A percentile compares a stretch with the other conserved stretches of the same genome.
Evolutionary conservation across 345 rosid genomes (phyloP).

Genomic region (Camelina sativa): DNA sequence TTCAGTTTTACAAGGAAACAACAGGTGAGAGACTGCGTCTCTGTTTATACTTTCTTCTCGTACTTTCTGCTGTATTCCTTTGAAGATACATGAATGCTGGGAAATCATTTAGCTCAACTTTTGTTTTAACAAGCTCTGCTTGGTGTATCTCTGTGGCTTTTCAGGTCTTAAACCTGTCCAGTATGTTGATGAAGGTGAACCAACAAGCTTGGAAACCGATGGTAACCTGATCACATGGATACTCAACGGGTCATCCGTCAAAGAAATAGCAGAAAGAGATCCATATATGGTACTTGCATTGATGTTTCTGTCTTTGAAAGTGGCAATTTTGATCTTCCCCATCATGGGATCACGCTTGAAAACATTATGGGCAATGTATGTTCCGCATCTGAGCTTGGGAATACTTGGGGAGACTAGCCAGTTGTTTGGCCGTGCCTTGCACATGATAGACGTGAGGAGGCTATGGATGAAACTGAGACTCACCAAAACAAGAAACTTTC

Average conservation of each 20-base stretch:
- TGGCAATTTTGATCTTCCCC: constrained; percentile 55
- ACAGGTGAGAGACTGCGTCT: constrained; percentile 56
- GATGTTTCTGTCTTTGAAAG: constrained; percentile 62
- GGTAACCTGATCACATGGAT: constrained; percentile 46
- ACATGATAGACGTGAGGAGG: constrained; percentile 84
- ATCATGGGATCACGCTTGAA: constrained; percentile 53
- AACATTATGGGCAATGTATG: constrained; percentile 60
- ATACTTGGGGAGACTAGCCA: constrained; percentile 87
- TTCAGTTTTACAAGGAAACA: constrained; percentile 69
- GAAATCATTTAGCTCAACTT: background rate
- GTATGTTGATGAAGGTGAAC: constrained; percentile 49
- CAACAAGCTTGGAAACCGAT: constrained; percentile 28
- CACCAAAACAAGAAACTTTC: constrained; percentile 79
- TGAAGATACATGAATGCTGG: constrained; percentile 1
- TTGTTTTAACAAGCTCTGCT: constrained; percentile 12
- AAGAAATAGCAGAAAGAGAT: constrained; percentile 57
- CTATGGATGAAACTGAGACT: constrained; percentile 74
- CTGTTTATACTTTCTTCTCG: constrained; percentile 1
- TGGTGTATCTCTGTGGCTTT: constrained; percentile 31
- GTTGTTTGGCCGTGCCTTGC: constrained; percentile 60
- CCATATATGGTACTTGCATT: constrained; percentile 60
- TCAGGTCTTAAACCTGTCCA: constrained; percentile 68
- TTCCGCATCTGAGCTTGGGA: constrained; percentile 76
- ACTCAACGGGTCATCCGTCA: constrained; percentile 47
- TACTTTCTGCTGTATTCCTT: background rate